These are phyloP conservation scores for Nannochloropsis salina DNA, from an alignment of 108 stramenopile species.

Conservation along the genomic window DNA sequence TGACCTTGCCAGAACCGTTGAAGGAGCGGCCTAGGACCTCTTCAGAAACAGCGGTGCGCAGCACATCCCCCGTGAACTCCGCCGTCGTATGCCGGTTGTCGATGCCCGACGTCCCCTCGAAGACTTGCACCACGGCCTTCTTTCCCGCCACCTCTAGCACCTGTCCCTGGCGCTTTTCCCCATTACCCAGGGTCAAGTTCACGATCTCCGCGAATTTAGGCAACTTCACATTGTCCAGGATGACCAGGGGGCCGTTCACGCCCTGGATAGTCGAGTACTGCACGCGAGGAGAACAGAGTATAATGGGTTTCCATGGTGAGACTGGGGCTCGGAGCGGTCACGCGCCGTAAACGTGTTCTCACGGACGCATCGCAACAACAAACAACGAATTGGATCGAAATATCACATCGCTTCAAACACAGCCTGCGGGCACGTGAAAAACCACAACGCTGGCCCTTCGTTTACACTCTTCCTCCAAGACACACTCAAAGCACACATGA, in stretches of 20 bases:
- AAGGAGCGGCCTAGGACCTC: slow-evolving; percentile 92
- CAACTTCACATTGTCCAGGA: slow-evolving; percentile 98
- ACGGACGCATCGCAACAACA: too few relatives aligned
- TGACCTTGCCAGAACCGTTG: slow-evolving; percentile 98
- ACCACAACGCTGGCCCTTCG: too few relatives aligned
- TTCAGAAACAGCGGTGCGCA: slow-evolving; percentile 98
- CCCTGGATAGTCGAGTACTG: slow-evolving; percentile 84
- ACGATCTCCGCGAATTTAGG: slow-evolving; percentile 99
- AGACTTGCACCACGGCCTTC: slow-evolving; percentile 98
- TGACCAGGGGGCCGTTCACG: slow-evolving; percentile 98
- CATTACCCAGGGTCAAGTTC: slow-evolving; percentile 86
- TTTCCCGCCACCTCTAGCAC: slow-evolving; percentile 91
- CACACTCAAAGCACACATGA: too few relatives aligned
- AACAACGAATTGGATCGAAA: too few relatives aligned
- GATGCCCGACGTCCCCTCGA: slow-evolving; percentile 98
- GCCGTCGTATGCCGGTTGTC: slow-evolving; percentile 95
- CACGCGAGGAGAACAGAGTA: background rate
- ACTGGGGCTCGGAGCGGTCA: too few relatives aligned
- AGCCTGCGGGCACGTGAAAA: too few relatives aligned
- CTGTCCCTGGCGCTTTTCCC: slow-evolving; percentile 89
- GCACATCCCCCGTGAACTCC: slow-evolving; percentile 95
- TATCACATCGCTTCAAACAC: too few relatives aligned
- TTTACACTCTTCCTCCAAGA: too few relatives aligned
- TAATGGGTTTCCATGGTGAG: too few relatives aligned
- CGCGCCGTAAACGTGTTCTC: too few relatives aligned